phyloP scores from a whole-genome alignment of 208 protist genomes.

The Crithidia sp. region DNA sequence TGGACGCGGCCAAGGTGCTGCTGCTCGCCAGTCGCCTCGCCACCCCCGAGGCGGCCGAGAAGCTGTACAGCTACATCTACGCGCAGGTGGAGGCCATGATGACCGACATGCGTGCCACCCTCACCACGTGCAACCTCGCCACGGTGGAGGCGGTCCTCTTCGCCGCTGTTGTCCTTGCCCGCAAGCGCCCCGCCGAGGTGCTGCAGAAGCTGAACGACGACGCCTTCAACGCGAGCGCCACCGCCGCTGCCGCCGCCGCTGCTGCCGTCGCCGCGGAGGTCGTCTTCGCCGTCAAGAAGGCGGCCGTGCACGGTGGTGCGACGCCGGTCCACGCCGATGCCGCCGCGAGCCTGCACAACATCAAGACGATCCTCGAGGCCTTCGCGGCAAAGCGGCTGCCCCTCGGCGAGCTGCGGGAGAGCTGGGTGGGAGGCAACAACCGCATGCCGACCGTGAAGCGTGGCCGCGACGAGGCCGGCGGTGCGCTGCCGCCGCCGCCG shows the following conservation, averaged over 20 bases:
- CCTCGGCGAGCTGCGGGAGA: slow-evolving; percentile 64
- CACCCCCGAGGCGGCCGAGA: slow-evolving; percentile 53
- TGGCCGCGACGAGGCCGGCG: slow-evolving; percentile 28
- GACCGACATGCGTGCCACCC: slow-evolving; percentile 25
- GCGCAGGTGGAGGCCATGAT: slow-evolving; percentile 23
- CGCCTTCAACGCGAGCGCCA: slow-evolving; percentile 51
- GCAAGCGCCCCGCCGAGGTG: slow-evolving; percentile 58
- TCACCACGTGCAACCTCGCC: slow-evolving; percentile 61
- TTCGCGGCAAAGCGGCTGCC: slow-evolving; percentile 75
- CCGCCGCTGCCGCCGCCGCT: slow-evolving; percentile 27
- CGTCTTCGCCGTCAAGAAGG: slow-evolving; percentile 50
- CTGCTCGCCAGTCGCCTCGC: slow-evolving; percentile 61
- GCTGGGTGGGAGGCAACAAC: slow-evolving; percentile 56
- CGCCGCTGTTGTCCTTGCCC: slow-evolving; percentile 53
- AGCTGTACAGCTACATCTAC: slow-evolving; percentile 55
- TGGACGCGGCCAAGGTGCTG: slow-evolving; percentile 56
- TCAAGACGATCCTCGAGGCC: slow-evolving; percentile 56
- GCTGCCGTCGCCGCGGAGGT: slow-evolving; percentile 36
- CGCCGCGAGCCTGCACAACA: slow-evolving; percentile 62
- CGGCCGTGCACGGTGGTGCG: slow-evolving; percentile 28
- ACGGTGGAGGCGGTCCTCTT: slow-evolving; percentile 80
- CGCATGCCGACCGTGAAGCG: slow-evolving; percentile 60
- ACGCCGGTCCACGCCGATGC: slow-evolving; percentile 53
- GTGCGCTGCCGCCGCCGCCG: slow-evolving; percentile 28
- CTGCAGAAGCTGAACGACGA: slow-evolving; percentile 75